Evolutionary conservation across 208 protist genomes (phyloP).

Genomic region (Trypanosoma conorhini): DNA sequence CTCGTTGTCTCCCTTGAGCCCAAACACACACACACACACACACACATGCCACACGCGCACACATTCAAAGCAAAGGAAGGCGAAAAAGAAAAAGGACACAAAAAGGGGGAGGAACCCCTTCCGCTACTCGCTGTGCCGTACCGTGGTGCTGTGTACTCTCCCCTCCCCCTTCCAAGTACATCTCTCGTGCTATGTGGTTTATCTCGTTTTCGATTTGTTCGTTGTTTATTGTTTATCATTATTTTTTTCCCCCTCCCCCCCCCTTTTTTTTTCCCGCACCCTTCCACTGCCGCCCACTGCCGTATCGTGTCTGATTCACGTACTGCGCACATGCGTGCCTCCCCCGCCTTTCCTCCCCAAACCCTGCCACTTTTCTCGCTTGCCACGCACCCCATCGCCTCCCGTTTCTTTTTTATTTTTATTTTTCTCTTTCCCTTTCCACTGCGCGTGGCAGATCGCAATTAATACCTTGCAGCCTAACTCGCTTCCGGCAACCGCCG

Average conservation of each 20-base stretch:
- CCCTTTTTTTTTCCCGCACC: conserved; percentile 8
- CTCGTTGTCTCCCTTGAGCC: background rate
- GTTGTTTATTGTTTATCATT: conserved; percentile 18
- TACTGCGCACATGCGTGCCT: background rate
- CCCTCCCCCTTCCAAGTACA: background rate
- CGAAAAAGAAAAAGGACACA: conserved; percentile 15
- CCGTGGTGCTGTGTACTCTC: background rate
- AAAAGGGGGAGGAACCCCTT: background rate
- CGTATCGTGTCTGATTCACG: background rate
- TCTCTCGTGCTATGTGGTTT: background rate
- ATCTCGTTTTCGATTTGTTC: background rate
- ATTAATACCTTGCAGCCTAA: conserved; percentile 3
- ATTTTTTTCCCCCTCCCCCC: conserved; percentile 16
- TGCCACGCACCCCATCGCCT: background rate
- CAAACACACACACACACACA: background rate
- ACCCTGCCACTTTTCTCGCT: background rate
- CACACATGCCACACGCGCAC: background rate
- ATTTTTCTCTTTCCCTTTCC: background rate
- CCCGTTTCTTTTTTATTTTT: conserved; percentile 1
- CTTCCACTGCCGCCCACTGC: background rate
- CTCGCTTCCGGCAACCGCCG: background rate
- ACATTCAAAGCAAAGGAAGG: conserved; percentile 24
- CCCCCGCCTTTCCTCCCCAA: background rate
- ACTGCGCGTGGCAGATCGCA: background rate
- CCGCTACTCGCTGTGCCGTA: background rate